Base-by-base conservation (phyloP, 2,329 filamentous ascomycete species). In the Trichoderma endophyticum region DNA sequence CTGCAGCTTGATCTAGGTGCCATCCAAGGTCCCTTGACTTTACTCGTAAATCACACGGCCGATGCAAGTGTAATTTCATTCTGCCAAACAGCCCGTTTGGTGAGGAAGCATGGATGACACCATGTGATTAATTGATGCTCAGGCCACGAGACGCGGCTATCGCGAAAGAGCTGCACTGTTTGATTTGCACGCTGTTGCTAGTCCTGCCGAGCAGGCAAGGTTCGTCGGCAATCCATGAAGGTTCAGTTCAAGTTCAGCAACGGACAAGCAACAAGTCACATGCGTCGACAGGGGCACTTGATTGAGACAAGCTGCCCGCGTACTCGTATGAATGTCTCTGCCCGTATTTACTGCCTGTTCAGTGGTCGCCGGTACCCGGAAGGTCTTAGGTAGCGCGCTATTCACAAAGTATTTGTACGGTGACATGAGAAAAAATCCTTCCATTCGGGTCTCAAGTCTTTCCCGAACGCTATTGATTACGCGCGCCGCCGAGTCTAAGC, bases 401-500 rank as follows among this genome's bases (percentile, higher is more conserved):
- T 51, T 51, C 43, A 12, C 43, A 21, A 21, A 51, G 48, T 54
- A 54, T 54, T 54, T 21, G n/a, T n/a, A 34, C 65, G 24, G 28
- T 32, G 57, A 32, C 28, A 67, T 26, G 24, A 61, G 32, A 70
- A 70, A 43, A 70, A 70, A 56, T 28, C 59, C 34, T 57, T 32
- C 68, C 68, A 56, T 64, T 59, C 59, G 68, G 68, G 68, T 57
- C 60, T 57, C 43, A 63, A 30, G 62, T 32, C 12, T 15, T 63
- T 70, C 60, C 68, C 60, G 60, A 30, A 57, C 60, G 66, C 68
- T 21, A 34, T 56, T 26, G 59, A 62, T 62, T 34, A 68, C 28
- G 60, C 66, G 66, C 67, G 28, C 36, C 61, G 28, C 61, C 18
- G 34, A 9, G 26, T 54, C 34, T 61, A 32, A 60, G 69, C 60